Evolutionary conservation across 208 protist species (phyloP), one percentile per base, ranked within the genome.

Genomic region (Phytomonas serpens): DNA sequence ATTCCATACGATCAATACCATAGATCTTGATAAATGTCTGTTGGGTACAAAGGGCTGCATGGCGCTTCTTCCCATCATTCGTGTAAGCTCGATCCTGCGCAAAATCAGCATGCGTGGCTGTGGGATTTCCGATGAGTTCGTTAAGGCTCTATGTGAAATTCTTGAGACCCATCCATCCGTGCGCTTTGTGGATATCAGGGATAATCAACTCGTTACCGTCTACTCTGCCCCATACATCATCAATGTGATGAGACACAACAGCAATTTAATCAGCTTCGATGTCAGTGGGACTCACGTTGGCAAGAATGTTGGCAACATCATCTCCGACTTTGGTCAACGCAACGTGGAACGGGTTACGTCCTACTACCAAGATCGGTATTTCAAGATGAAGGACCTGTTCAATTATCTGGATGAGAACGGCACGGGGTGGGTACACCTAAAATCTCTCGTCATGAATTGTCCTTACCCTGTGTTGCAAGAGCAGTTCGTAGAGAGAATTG

Each of bases 321-420:
- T 94, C 68, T 74, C 78, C 61, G 64, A 74, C 14, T 76, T 90
- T 4, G 85, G 89, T 65, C 76, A 82, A 69, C 62, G 67, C 29
- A 92, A 94, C 72, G 63, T 81, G 57, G 51, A 78, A 27, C 72
- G 72, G 30, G 84, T 94, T n/a, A 61, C 75, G 66, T 81, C 81
- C 71, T 94, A 94, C 83, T 94, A 87, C 74, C 72, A 83, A 42
- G 86, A 94, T 69, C 78, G 85, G 71, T 94, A 89, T 76, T 94
- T 94, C 73, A 77, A 81, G 67, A 89, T 94, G 86, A 90, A 90
- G 73, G 78, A 94, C 68, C 64, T 90, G 47, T 94, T 94, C 75
- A 85, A 85, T 63, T 90, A 90, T 69, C 78, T 92, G 73, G 89
- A 94, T 67, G 86, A 78, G 3, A 79, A 88, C 69, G 89, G 84